A percentile compares a stretch with the other conserved stretches of the same genome.
These are phyloP conservation scores for Sphagnum contortum DNA, from an alignment of 225 moss, liverwort and hornwort genomes.

Conservation along the genomic window DNA sequence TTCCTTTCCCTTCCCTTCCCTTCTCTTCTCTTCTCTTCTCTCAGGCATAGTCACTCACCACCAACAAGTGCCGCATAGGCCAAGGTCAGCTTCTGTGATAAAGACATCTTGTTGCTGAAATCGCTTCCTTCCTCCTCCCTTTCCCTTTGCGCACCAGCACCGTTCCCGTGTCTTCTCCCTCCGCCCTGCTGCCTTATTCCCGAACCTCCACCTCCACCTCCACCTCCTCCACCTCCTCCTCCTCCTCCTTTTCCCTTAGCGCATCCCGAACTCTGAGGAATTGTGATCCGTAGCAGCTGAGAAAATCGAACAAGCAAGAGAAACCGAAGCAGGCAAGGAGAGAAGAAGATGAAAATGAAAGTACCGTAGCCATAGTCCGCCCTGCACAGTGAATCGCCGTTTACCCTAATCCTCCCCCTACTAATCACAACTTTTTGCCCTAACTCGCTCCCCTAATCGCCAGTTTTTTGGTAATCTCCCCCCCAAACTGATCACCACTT, in stretches of 20 bases:
- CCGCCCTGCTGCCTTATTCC: constrained; percentile 31
- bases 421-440: too few species aligned
- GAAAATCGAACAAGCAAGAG: constrained; percentile 9
- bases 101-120: constrained; percentile 27
- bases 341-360: too few species aligned
- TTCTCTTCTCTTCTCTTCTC: too few species aligned
- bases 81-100: constrained; percentile 84
- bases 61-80: constrained; percentile 79
- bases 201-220: constrained; percentile 11
- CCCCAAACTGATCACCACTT: too few species aligned
- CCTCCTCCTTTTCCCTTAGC: background rate
- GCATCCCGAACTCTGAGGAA: background rate
- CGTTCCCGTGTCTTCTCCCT: constrained; percentile 43
- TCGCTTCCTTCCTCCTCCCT: constrained; percentile 15
- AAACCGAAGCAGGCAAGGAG: background rate
- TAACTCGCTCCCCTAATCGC: too few species aligned
- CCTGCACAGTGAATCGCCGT: too few species aligned
- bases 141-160: constrained; percentile 6
- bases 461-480: too few species aligned
- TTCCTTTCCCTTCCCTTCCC: too few species aligned
- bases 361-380: too few species aligned
- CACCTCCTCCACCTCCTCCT: constrained; percentile 13
- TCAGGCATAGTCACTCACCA: constrained; percentile 26
- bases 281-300: constrained; percentile 1
- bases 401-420: too few species aligned